These are phyloP conservation scores for Cercospora beticola DNA, from an alignment of 2,329 filamentous ascomycete genomes.

Conservation along the genomic window DNA sequence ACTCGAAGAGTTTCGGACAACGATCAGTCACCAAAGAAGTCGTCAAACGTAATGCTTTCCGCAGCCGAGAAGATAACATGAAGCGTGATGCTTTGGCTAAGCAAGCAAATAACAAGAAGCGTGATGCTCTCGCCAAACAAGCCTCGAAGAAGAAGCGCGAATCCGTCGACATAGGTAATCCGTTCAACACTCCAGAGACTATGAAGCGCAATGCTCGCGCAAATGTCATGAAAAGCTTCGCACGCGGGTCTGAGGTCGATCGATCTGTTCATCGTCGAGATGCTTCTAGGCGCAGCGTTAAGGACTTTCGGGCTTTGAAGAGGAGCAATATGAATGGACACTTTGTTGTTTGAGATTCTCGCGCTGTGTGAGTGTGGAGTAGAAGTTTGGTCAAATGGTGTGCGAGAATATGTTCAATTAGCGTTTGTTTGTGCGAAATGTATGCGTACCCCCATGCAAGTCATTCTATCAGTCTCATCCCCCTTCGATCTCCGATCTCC, in stretches of 20 bases:
- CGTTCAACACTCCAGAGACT: not conserved
- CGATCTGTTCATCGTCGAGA: not conserved
- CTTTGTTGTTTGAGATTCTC: not conserved
- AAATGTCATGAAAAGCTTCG: not conserved
- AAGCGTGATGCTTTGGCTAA: not conserved
- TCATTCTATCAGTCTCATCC: no score
- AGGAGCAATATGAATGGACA: not conserved
- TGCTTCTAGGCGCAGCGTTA: not conserved
- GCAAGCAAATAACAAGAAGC: not conserved
- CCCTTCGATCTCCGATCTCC: no score
- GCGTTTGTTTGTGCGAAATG: no score
- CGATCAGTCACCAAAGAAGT: not conserved
- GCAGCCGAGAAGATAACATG: not conserved
- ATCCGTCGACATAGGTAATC: not conserved
- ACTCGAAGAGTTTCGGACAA: not conserved
- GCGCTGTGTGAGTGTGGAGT: not conserved
- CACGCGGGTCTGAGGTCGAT: not conserved
- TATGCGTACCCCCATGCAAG: no score
- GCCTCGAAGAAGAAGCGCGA: not conserved
- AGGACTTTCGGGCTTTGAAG: not conserved
- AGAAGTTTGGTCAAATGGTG: no score
- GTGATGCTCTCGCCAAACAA: not conserved
- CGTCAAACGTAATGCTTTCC: not conserved
- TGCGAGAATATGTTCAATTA: not conserved
- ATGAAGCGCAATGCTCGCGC: not conserved